Percentiles rank a stretch among this genome's conserved stretches.
These are phyloP conservation scores for Leccinum longicurvipes DNA, from an alignment of 768 basidiomycete species.

Conservation along the genomic window DNA sequence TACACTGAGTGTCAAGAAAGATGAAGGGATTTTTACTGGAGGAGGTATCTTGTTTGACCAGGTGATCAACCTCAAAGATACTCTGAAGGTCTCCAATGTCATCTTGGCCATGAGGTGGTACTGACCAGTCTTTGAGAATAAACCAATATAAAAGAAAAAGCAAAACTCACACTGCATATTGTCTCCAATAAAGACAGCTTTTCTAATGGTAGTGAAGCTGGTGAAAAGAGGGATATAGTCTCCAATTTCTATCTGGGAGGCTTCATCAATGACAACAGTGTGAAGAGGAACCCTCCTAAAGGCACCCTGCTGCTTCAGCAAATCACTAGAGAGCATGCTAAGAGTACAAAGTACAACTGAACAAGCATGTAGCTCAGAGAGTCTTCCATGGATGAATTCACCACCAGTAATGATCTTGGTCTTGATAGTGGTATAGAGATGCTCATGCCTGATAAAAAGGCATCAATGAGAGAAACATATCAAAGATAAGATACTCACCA, in stretches of 20 bases:
- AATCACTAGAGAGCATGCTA: conserved; percentile 60
- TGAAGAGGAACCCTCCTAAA: conserved; percentile 37
- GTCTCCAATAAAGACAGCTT: conserved; percentile 64
- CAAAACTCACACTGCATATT: conserved; percentile 55
- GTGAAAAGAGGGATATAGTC: conserved; percentile 44
- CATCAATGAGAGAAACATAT: conserved; percentile 3
- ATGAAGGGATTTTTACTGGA: conserved; percentile 33
- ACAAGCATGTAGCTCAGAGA: conserved; percentile 36
- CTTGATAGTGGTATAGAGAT: conserved; percentile 54
- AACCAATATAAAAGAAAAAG: conserved; percentile 28
- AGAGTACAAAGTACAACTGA: conserved; percentile 74
- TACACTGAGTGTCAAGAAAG: conserved; percentile 77
- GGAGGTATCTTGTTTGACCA: conserved; percentile 31
- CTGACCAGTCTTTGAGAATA: conserved; percentile 38
- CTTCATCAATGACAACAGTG: conserved; percentile 62
- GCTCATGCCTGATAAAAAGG: conserved; percentile 66
- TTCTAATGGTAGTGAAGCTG: conserved; percentile 38
- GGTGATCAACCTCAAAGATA: conserved; percentile 73
- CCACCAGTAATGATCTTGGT: conserved; percentile 51
- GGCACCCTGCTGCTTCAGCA: conserved; percentile 14
- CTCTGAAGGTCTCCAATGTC: conserved; percentile 62
- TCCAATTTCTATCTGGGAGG: conserved; percentile 61
- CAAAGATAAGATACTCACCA: conserved; percentile 46
- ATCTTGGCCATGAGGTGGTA: conserved; percentile 79
- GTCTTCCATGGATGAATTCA: conserved; percentile 27